Evolutionary conservation across 2,329 filamentous ascomycete species (phyloP), one percentile per base, ranked within the genome.

Genomic region (Venturia nashicola): DNA sequence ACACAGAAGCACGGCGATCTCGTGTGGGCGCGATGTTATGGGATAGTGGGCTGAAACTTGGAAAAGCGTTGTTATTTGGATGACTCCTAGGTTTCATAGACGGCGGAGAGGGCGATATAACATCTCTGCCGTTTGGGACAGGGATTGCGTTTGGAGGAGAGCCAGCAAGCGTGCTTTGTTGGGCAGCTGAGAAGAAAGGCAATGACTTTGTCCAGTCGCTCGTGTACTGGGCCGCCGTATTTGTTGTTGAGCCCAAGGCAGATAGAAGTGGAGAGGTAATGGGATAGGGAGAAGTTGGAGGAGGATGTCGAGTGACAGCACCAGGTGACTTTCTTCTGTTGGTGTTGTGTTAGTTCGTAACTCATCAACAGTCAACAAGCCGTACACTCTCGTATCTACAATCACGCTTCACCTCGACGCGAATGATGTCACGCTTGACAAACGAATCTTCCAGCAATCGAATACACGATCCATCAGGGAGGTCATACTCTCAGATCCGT

Each of bases 1-100:
- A 80, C 75, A 82, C 79, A 57, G 82, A 83, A 36, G 79, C 76
- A 70, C 82, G 73, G 64, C 79, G 71, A 67, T 77, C 72, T 59
- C 72, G 72, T 48, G 74, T 69, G 0, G 72, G 67, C 4, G 70
- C 70, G 48, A 71, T 46, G 64, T 64, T 66, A 54, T 72, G 71
- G 54, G 72, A 65, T 23, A 70, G 70, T 66, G 77, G 71, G 70
- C 79, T 69, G 71, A 78, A 71, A 68, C 71, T 75, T 68, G 73
- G 71, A 70, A 72, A 77, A 61, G 76, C 73, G 74, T 65, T 82
- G 61, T 77, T 73, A 74, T 65, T 82, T 73, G 66, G 77, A 71
- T 80, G 68, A 77, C 77, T 77, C 75, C 80, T 70, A 36, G 75
- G 73, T 36, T 74, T 69, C 62, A 70, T 67, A 20, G 69, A 69